phyloP scores from a whole-genome alignment of 2,329 filamentous ascomycete genomes.

The Sclerotinia nivalis region DNA sequence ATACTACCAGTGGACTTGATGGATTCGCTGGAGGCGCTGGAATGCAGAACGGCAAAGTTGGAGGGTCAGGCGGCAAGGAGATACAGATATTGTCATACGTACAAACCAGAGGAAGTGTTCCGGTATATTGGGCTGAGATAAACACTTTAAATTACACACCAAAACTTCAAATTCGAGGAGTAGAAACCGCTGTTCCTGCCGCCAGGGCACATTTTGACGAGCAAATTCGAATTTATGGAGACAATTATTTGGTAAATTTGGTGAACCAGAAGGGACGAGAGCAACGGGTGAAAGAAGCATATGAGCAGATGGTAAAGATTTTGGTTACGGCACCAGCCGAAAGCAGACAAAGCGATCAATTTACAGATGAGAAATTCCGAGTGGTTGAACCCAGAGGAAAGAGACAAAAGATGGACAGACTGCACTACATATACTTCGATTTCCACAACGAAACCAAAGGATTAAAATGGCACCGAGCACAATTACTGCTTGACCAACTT shows the following conservation, averaged over 20 bases:
- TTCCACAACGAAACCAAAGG: constrained; percentile 98
- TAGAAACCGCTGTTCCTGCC: constrained; percentile 76
- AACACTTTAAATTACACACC: constrained; percentile 92
- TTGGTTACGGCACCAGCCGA: constrained; percentile 71
- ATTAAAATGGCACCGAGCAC: constrained; percentile 86
- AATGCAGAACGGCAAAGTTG: constrained; percentile 71
- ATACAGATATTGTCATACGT: constrained; percentile 92
- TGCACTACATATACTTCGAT: constrained; percentile 98
- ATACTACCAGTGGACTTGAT: constrained; percentile 69
- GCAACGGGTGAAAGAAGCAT: constrained; percentile 84
- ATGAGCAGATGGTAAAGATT: constrained; percentile 83
- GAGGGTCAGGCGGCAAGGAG: constrained; percentile 63
- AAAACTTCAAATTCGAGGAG: constrained; percentile 80
- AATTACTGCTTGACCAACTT: constrained; percentile 81
- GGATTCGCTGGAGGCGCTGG: constrained; percentile 78
- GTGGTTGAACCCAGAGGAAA: constrained; percentile 66
- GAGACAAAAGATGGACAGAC: constrained; percentile 67
- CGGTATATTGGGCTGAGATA: constrained; percentile 94
- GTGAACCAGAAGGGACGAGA: constrained; percentile 97
- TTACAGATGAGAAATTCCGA: constrained; percentile 78
- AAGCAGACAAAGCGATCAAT: constrained; percentile 61
- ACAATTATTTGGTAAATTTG: constrained; percentile 95
- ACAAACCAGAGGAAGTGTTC: constrained; percentile 93
- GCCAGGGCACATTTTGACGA: constrained; percentile 88
- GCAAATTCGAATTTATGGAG: constrained; percentile 90